Base-by-base conservation (phyloP, 441 rosid genomes). In the Brassica balearica region DNA sequence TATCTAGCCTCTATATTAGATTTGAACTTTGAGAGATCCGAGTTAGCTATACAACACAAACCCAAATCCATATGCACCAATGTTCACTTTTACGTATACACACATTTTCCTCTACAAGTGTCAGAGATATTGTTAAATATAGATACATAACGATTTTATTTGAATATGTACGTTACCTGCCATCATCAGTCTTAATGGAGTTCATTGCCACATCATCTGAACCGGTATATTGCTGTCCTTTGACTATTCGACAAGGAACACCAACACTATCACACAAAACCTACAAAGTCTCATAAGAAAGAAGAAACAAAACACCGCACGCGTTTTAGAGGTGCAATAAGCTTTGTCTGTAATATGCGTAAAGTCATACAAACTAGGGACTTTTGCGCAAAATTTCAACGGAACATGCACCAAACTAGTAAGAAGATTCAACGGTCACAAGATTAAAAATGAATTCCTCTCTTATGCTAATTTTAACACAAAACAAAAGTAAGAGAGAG, bases 141-240 rank as follows among this genome's bases (percentile, higher is more conserved):
- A 29, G 63, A 64, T 17, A n/a, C n/a, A n/a, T n/a, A n/a, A n/a
- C n/a, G n/a, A 41, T 46, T 46, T 10, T 12, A 78, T 43, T 69
- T 59, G 46, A 29, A 77, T 65, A n/a, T 34, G 68, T 70, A 62
- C 15, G 81, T 79, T 84, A 94, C 98, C 98, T 90, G 86, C 97
- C 97, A 82, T 94, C 97, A 69, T 86, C 92, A 78, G 90, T 63
- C 86, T 88, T 92, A 43, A 94, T 92, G 83, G 92, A 89, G 88
- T 92, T 92, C 88, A 94, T 88, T 41, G 97, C 98, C 63, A 88
- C 95, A 65, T 94, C 97, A 64, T 86, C 92, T n/a, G 94, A 90
- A 82, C 98, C 94, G 8, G 97, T 90, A 79, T 89, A 94, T 69
- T 87, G 92, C 63, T 84, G 92, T 71, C 96, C 98, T 85, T 92